Conservation (phyloP, 257 asterid genomes). For the Solanum bulbocastanum region DNA sequence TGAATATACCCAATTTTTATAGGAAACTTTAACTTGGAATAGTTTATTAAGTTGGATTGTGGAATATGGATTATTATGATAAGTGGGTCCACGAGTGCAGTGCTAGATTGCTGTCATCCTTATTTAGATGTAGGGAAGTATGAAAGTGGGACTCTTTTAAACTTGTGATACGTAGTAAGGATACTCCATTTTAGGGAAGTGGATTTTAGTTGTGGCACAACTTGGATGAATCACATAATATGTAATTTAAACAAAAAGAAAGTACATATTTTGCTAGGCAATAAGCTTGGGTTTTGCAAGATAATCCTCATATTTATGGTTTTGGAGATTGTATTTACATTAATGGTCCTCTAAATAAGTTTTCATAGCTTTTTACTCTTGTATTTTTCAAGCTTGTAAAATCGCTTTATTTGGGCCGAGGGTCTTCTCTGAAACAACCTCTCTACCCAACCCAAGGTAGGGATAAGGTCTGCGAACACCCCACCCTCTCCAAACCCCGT, state of each 20-base stretch:
- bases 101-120: not conserved
- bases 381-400: not conserved
- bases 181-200: not conserved
- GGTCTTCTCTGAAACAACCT: not conserved
- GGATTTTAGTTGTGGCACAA: not conserved
- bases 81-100: not conserved
- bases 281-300: not conserved
- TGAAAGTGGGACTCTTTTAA: not conserved
- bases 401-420: not conserved
- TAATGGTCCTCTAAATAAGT: not conserved
- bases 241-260: not conserved
- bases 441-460: not conserved
- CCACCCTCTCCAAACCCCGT: not conserved
- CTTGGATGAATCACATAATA: not conserved
- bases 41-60: not conserved
- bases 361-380: not conserved
- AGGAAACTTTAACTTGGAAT: not conserved
- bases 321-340: not conserved
- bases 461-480: not conserved
- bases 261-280: not conserved
- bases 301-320: not conserved
- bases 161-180: not conserved
- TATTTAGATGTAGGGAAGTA: not conserved
- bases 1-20: not conserved
- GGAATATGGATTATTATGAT: not conserved